Percentiles rank a stretch among this genome's conserved stretches.
phyloP scores from a whole-genome alignment of 2,329 filamentous ascomycete species.

The Colletotrichum limetticola region DNA sequence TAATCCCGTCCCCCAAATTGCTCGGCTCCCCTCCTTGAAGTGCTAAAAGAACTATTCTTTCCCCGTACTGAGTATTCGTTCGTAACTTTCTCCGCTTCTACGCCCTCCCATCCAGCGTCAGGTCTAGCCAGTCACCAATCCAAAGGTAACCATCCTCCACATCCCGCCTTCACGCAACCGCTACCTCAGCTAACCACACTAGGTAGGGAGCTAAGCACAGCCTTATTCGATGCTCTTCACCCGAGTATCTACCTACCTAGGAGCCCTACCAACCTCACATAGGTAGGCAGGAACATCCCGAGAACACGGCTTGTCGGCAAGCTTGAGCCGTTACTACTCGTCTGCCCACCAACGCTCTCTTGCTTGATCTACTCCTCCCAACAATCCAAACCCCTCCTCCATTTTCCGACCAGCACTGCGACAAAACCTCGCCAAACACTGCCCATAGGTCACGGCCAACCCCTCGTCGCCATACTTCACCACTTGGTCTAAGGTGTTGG shows the following conservation, averaged over 20 bases:
- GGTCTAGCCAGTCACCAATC: neutral
- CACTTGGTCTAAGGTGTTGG: neutral
- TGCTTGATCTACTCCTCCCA: neutral
- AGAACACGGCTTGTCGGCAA: neutral
- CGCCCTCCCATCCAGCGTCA: neutral
- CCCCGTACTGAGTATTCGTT: neutral
- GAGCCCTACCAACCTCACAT: neutral
- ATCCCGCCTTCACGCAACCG: neutral
- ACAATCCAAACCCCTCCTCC: conserved; percentile 3
- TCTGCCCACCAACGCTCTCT: neutral
- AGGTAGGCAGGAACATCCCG: neutral
- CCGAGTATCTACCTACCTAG: neutral
- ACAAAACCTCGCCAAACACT: neutral
- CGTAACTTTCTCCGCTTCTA: neutral
- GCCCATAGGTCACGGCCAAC: neutral
- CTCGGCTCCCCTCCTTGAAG: neutral
- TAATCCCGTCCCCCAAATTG: neutral
- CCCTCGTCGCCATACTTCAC: neutral
- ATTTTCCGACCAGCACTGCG: neutral
- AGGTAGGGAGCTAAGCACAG: neutral
- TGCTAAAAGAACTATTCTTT: neutral
- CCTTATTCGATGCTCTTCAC: neutral
- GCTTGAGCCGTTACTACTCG: neutral
- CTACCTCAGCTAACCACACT: neutral
- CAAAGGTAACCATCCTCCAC: neutral